A percentile compares a stretch with the other conserved stretches of the same genome.
phyloP scores from a whole-genome alignment of 2,329 filamentous ascomycete species.

The Beauveria medogensis region DNA sequence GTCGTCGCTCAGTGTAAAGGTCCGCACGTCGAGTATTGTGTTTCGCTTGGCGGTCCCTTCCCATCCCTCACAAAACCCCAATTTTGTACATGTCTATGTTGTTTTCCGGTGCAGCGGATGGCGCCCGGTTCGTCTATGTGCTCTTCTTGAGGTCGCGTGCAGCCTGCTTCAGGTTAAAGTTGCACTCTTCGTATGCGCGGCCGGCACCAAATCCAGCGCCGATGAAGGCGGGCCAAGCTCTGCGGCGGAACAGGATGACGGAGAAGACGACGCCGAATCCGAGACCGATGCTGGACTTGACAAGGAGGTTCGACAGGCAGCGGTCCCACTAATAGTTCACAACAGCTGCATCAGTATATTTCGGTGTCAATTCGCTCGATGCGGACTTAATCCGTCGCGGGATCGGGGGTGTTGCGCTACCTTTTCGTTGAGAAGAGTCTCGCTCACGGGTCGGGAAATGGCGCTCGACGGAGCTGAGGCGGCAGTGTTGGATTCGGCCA shows the following conservation, averaged over 20 bases:
- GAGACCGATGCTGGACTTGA: slow-evolving; percentile 92
- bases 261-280: slow-evolving; percentile 98
- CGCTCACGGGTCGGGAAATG: slow-evolving; percentile 82
- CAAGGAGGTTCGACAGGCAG: slow-evolving; percentile 93
- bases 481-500: slow-evolving; percentile 45
- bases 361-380: neutral
- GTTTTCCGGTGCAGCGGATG: neutral
- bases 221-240: slow-evolving; percentile 89
- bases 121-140: slow-evolving; percentile 24
- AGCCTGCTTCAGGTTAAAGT: slow-evolving; percentile 63
- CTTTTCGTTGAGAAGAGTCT: slow-evolving; percentile 98
- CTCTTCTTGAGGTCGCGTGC: slow-evolving; percentile 48
- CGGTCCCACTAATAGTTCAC: slow-evolving; percentile 72
- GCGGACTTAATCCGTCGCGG: neutral
- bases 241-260: slow-evolving; percentile 93
- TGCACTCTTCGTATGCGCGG: slow-evolving; percentile 96
- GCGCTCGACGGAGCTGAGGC: slow-evolving; percentile 48
- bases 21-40: neutral
- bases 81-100: slow-evolving; percentile 21
- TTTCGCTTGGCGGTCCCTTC: slow-evolving; percentile 3
- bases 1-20: neutral
- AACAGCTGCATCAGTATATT: slow-evolving; percentile 15
- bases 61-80: neutral
- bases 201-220: slow-evolving; percentile 93
- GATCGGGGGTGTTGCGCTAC: slow-evolving; percentile 31